Percentiles rank a stretch among this genome's conserved stretches.
Evolutionary conservation across 805 yeast genomes (phyloP).

Genomic region (Ogataea trehaloabstinens): DNA sequence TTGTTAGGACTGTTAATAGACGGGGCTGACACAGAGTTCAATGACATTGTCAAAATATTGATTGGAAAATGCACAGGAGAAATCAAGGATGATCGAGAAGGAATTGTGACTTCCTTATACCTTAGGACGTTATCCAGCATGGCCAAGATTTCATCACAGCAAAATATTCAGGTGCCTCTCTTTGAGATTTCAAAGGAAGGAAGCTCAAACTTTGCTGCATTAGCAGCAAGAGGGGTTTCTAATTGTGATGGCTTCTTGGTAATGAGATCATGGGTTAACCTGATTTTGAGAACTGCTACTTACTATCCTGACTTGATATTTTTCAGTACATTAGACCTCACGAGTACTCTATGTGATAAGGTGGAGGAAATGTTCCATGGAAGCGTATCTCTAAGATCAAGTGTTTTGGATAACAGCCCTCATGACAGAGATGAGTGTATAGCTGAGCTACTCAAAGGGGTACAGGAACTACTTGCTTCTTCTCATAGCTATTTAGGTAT

Average conservation of each 20-base stretch:
- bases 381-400: conserved; percentile 6
- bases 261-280: conserved; percentile 27
- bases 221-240: conserved; percentile 26
- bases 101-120: conserved; percentile 20
- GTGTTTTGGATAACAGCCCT: conserved; percentile 13
- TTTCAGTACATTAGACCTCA: conserved; percentile 20
- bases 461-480: conserved; percentile 61
- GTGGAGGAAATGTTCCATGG: conserved; percentile 22
- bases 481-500: conserved; percentile 52
- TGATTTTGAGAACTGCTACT: conserved; percentile 21
- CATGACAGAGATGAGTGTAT: conserved; percentile 38
- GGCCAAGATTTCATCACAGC: conserved; percentile 25
- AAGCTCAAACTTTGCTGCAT: conserved; percentile 21
- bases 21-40: conserved; percentile 58
- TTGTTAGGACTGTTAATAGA: conserved; percentile 47
- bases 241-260: conserved; percentile 21
- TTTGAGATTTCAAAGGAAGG: conserved; percentile 16
- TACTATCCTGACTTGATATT: conserved; percentile 28
- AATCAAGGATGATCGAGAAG: conserved; percentile 9
- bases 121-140: conserved; percentile 21
- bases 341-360: conserved; percentile 28
- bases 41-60: conserved; percentile 23
- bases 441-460: conserved; percentile 48
- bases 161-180: conserved; percentile 11
- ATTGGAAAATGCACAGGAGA: conserved; percentile 13